Conservation (phyloP, 2,329 filamentous ascomycete species). For the Fusarium sp. region DNA sequence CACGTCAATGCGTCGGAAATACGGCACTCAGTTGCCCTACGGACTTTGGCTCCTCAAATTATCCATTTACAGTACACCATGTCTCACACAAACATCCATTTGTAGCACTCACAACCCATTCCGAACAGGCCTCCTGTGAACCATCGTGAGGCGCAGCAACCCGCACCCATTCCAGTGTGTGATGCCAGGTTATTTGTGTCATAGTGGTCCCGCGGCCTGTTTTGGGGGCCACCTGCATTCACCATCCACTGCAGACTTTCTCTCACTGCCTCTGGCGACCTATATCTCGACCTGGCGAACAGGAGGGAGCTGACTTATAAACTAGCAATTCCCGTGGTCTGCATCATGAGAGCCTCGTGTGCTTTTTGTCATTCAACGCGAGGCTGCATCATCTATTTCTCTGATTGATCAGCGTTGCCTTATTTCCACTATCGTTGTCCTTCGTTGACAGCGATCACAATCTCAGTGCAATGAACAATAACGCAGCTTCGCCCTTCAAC, state of each 20-base stretch:
- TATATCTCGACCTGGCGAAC: conserved; percentile 6
- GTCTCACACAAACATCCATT: conserved; percentile 17
- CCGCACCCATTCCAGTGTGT: conserved; percentile 9
- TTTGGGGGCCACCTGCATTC: conserved; percentile 27
- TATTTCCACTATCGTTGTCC: background rate
- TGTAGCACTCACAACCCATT: conserved; percentile 4
- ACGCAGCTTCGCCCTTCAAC: conserved; percentile 28
- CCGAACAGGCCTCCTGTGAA: conserved; percentile 32
- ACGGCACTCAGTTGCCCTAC: conserved; percentile 4
- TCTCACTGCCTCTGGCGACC: conserved; percentile 32
- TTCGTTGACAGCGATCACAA: background rate
- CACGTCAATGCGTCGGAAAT: conserved; percentile 14
- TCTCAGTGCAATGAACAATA: conserved; percentile 21
- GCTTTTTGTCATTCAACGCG: conserved; percentile 7
- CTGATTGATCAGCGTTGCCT: conserved; percentile 19
- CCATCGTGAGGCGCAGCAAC: conserved; percentile 32
- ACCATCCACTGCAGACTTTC: background rate
- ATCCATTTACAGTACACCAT: conserved; percentile 17
- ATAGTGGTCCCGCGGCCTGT: conserved; percentile 12
- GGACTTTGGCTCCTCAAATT: background rate
- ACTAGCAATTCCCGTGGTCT: conserved; percentile 17
- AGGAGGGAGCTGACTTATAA: conserved; percentile 35
- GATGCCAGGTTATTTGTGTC: conserved; percentile 20
- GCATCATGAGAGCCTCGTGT: conserved; percentile 31
- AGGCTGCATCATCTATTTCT: conserved; percentile 16